Evolutionary conservation across 768 basidiomycete genomes (phyloP), one percentile per base, ranked within the genome.

Genomic region (Suillus brevipes): DNA sequence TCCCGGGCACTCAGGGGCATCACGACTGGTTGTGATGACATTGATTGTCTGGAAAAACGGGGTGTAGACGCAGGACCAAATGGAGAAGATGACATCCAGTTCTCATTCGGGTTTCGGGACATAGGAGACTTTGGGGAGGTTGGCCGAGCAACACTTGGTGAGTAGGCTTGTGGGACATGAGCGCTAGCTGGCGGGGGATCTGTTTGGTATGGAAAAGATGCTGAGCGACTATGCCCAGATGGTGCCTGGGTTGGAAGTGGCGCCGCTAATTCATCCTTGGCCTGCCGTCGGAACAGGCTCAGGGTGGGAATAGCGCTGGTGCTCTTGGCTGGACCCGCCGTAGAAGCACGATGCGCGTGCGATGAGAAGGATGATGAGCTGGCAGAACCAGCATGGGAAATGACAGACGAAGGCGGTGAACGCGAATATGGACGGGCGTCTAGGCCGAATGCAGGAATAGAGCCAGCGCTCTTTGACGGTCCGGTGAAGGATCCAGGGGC

Each of bases 1-100:
- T 76, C 71, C 14, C 43, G 71, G 0, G 71, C 76, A 6, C 70
- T 77, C 49, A 76, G 67, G 0, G 75, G 75, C 75, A 76, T 76
- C 42, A 76, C 71, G 36, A 76, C 70, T 2, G 69, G 62, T 8
- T 76, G 67, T 4, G 70, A 70, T 16, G 73, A 71, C 65, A 77
- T 68, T 34, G 74, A 38, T 20, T 74, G 71, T 52, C 76, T 70
- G 1, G 75, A 76, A 57, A 76, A 77, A 58, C 67, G 77, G 14
- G 75, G 75, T 0, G 69, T 72, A 50, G 18, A 6, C 4, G 70
- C 71, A 2, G 74, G 76, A 10, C 75, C 76, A 68, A 76, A 76
- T 50, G 75, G 75, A 10, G 52, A 38, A 34, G 71, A 65, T 0
- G 73, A 70, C 66, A 74, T 67, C 74, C 74, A 76, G 9, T 76